Percentiles rank a stretch among this genome's conserved stretches.
Conservation (phyloP, 2,329 filamentous ascomycete species). For the Monilinia fructicola region DNA sequence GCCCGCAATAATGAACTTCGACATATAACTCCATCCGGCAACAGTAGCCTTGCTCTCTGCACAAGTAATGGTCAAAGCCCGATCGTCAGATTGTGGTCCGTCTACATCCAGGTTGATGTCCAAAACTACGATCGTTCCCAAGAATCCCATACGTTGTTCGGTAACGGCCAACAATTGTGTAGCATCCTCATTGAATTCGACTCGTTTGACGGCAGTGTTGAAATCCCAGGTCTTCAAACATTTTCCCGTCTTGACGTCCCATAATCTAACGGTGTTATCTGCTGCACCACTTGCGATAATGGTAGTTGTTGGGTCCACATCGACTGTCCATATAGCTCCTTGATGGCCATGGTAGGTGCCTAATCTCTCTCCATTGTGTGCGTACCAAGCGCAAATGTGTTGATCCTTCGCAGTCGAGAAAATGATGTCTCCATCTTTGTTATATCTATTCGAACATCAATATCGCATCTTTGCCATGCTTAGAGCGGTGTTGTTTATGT, state of each 20-base stretch:
- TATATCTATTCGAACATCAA: conserved; percentile 60
- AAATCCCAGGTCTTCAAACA: conserved; percentile 98
- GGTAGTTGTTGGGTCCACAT: conserved; percentile 88
- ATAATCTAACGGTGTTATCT: conserved; percentile 96
- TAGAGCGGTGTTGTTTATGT: conserved; percentile 46
- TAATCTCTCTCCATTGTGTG: conserved; percentile 95
- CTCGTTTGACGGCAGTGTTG: conserved; percentile 92
- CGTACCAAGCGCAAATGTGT: conserved; percentile 94
- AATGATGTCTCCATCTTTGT: conserved; percentile 91
- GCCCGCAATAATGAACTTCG: conserved; percentile 94
- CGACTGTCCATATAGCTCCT: conserved; percentile 98
- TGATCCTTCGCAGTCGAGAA: conserved; percentile 97
- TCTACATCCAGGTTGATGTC: conserved; percentile 83
- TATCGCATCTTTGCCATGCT: conserved; percentile 23
- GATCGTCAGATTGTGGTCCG: conserved; percentile 82
- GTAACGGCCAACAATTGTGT: conserved; percentile 88
- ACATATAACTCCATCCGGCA: conserved; percentile 91
- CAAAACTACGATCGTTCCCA: conserved; percentile 90
- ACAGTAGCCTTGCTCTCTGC: conserved; percentile 97
- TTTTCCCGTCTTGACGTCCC: conserved; percentile 91
- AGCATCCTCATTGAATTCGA: conserved; percentile 96
- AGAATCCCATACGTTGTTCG: conserved; percentile 96
- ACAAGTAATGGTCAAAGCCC: conserved; percentile 82
- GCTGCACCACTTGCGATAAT: conserved; percentile 93
- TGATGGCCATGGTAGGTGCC: conserved; percentile 96